phyloP scores from a whole-genome alignment of 139 green algal species.

The Chlorella sp. region DNA sequence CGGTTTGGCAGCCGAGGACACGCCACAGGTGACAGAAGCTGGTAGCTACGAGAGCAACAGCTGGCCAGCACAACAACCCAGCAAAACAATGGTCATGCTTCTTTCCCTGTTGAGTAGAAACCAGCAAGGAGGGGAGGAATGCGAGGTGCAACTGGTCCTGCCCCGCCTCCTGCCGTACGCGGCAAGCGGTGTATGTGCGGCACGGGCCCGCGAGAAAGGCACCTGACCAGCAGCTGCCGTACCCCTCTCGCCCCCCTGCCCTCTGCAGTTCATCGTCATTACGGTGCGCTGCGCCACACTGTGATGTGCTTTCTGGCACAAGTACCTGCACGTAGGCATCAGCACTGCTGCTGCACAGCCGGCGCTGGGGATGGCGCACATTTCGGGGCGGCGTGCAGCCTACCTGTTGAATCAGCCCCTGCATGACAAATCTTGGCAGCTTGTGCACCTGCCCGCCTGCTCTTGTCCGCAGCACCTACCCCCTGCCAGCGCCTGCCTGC shows the following conservation, averaged over 20 bases:
- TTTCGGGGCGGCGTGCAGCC: neutral
- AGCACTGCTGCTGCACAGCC: neutral
- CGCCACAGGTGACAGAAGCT: slow-evolving; percentile 21
- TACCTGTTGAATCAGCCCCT: neutral
- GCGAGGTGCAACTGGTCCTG: too few species aligned
- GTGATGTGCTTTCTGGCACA: neutral
- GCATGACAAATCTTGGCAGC: too few species aligned
- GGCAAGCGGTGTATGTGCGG: neutral
- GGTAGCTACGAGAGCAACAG: too few species aligned
- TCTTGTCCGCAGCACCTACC: too few species aligned
- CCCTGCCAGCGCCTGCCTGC: too few species aligned
- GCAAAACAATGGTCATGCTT: too few species aligned
- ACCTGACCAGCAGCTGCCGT: neutral
- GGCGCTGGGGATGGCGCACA: neutral
- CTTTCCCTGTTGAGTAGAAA: too few species aligned
- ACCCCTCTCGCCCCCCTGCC: neutral
- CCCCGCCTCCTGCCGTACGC: neutral
- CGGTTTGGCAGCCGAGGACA: slow-evolving; percentile 1
- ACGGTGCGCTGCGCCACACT: neutral
- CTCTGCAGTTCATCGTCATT: slow-evolving; percentile 14
- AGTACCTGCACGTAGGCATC: too few species aligned
- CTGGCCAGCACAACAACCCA: too few species aligned
- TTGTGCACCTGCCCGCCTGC: too few species aligned
- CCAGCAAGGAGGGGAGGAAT: too few species aligned
- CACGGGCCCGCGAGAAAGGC: neutral